phyloP scores from a whole-genome alignment of 2,329 filamentous ascomycete genomes.

The Aureobasidium mangrovei region DNA sequence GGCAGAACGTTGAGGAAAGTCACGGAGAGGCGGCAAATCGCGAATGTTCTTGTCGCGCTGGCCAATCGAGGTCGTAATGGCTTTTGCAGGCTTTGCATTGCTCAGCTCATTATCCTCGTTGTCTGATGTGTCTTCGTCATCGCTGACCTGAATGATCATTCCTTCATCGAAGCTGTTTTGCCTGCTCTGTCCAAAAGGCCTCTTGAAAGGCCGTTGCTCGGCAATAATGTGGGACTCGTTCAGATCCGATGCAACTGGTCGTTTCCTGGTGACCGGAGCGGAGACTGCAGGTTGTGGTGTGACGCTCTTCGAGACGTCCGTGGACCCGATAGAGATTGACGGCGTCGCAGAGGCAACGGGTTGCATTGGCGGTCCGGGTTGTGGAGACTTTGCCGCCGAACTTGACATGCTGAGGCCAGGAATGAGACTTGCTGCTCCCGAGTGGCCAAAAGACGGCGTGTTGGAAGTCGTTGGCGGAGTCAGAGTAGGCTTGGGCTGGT shows the following conservation, averaged over 20 bases:
- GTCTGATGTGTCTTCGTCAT: constrained; percentile 29
- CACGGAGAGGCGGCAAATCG: constrained; percentile 18
- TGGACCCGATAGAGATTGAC: background rate
- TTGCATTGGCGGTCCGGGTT: background rate
- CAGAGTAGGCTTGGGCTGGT: background rate
- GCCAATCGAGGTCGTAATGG: background rate
- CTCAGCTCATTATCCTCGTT: constrained; percentile 9
- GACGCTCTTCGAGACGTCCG: background rate
- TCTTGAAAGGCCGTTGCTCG: constrained; percentile 39
- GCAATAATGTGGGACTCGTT: background rate
- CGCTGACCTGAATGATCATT: constrained; percentile 74
- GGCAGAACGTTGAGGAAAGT: constrained; percentile 25
- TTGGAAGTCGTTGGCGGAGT: background rate
- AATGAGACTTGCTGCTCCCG: background rate
- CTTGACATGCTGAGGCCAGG: constrained; percentile 6
- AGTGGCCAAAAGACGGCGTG: background rate
- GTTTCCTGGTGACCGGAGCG: constrained; percentile 35
- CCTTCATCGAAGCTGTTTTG: constrained; percentile 43
- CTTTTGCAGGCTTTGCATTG: background rate
- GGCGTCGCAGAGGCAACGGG: background rate
- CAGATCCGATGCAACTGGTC: constrained; percentile 46
- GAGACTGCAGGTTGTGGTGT: background rate
- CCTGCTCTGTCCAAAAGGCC: constrained; percentile 52
- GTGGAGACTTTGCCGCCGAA: background rate
- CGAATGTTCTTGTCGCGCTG: constrained; percentile 15